Evolutionary conservation across 192 early-diverging fungal genomes (phyloP), one percentile per base, ranked within the genome.

Genomic region (Linnemannia schmuckeri): DNA sequence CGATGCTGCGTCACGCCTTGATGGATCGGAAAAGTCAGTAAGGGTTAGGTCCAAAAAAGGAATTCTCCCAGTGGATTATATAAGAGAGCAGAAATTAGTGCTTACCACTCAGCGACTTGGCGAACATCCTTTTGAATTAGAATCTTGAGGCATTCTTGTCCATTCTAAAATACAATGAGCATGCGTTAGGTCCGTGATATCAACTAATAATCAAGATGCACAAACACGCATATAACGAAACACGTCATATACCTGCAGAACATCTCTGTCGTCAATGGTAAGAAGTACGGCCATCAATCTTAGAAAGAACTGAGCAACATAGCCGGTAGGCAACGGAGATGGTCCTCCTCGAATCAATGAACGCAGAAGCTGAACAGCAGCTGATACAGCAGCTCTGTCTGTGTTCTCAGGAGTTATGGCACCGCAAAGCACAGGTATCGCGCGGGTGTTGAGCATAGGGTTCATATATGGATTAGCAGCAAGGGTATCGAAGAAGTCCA

Each of bases 121-220:
- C 90, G 85, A 49, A 93, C 80, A 79, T 98, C 96, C 61, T 97
- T 95, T 49, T 93, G 89, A 27, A 99, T 91, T 76, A 97, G 89
- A 41, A 90, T 91, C 78, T 94, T 95, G 24, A 99, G 88, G 30
- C 95, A 96, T 38, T 96, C 91, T 90, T 97, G 94, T 5, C 96
- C 96, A 81, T 94, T 97, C 88, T 83, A 76, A 46, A 77, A 47
- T 46, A 7, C 24, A 63, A 20, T 68, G 9, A 33, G 0, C 27
- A n/a, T 41, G 61, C n/a, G 61, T 40, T 37, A 22, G 61, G 1
- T 30, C n/a, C 17, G 12, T n/a, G 22, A 61, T n/a, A 5, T 38
- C 12, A 10, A 57, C 41, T 41, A 33, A 41, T 22, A n/a, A 18
- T 3, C 30, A 9, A 22, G 10, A 22, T 1, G 33, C 10, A 13